Percentiles rank a stretch among this genome's conserved stretches.
phyloP scores from a whole-genome alignment of 2,329 filamentous ascomycete genomes.

The Diaporthe sp. region DNA sequence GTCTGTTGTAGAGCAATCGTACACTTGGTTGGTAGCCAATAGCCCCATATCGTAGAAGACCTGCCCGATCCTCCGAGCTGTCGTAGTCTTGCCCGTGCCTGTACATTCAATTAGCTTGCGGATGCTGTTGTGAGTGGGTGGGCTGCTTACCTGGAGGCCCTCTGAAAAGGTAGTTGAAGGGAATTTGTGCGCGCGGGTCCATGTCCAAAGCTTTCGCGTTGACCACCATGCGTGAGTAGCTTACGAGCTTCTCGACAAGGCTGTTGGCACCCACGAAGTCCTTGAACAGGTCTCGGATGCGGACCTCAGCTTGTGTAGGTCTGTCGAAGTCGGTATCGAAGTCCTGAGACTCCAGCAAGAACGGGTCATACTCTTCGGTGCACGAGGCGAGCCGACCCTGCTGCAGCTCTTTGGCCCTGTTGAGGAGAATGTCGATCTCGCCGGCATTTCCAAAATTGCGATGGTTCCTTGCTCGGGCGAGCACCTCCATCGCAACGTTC shows the following conservation, averaged over 20 bases:
- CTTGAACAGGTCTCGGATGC: slow-evolving; percentile 68
- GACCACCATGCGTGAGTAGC: slow-evolving; percentile 66
- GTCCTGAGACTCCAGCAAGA: slow-evolving; percentile 56
- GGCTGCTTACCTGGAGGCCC: slow-evolving; percentile 66
- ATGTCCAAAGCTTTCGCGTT: slow-evolving; percentile 65
- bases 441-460: slow-evolving; percentile 80
- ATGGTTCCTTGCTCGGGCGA: slow-evolving; percentile 72
- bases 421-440: slow-evolving; percentile 78
- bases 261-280: slow-evolving; percentile 71
- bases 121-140: too few species aligned
- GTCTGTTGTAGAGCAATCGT: slow-evolving; percentile 78
- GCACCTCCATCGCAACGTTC: slow-evolving; percentile 68
- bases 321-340: slow-evolving; percentile 74
- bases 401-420: slow-evolving; percentile 64
- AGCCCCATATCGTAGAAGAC: slow-evolving; percentile 78
- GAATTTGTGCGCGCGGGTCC: slow-evolving; percentile 70
- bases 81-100: slow-evolving; percentile 75
- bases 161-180: slow-evolving; percentile 78
- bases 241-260: slow-evolving; percentile 66
- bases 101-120: not conserved
- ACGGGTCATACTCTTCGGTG: slow-evolving; percentile 44
- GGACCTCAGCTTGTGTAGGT: slow-evolving; percentile 58
- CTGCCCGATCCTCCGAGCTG: slow-evolving; percentile 77
- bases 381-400: slow-evolving; percentile 47
- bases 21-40: slow-evolving; percentile 69